Conservation (phyloP, 2,329 filamentous ascomycete species). For the Fonsecaea erecta region DNA sequence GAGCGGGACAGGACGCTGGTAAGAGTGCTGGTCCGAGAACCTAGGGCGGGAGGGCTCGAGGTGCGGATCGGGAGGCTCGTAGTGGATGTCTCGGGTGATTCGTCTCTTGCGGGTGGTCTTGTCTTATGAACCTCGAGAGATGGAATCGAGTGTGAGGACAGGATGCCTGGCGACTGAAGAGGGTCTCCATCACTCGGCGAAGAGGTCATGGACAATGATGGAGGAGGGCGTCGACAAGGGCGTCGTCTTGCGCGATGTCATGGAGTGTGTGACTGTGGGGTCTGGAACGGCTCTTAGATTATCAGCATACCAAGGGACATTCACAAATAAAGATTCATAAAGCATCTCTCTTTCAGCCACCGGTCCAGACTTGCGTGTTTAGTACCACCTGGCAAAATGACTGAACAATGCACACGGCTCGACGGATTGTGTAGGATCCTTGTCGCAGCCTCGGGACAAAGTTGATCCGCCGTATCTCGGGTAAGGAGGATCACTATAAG, state of each 20-base stretch:
- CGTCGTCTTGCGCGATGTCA: constrained; percentile 26
- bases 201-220: constrained; percentile 37
- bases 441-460: not conserved
- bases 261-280: constrained; percentile 10
- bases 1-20: constrained; percentile 71
- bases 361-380: not conserved
- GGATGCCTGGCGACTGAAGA: constrained; percentile 29
- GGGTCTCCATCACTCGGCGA: constrained; percentile 37
- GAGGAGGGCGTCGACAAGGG: constrained; percentile 12
- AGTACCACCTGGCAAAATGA: not conserved
- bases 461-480: not conserved
- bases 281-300: not conserved
- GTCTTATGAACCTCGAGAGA: constrained; percentile 65
- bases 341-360: not conserved
- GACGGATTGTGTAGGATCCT: not conserved
- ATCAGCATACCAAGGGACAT: constrained; percentile 20
- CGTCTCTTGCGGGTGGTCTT: constrained; percentile 56
- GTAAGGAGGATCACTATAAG: not conserved
- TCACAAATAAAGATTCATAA: not conserved
- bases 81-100: constrained; percentile 60
- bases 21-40: constrained; percentile 61
- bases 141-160: constrained; percentile 55
- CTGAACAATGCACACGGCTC: not conserved
- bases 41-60: constrained; percentile 65
- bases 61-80: constrained; percentile 61